These are phyloP conservation scores for Phyllosticta capitalensis DNA, from an alignment of 2,329 filamentous ascomycete genomes.

Conservation along the genomic window DNA sequence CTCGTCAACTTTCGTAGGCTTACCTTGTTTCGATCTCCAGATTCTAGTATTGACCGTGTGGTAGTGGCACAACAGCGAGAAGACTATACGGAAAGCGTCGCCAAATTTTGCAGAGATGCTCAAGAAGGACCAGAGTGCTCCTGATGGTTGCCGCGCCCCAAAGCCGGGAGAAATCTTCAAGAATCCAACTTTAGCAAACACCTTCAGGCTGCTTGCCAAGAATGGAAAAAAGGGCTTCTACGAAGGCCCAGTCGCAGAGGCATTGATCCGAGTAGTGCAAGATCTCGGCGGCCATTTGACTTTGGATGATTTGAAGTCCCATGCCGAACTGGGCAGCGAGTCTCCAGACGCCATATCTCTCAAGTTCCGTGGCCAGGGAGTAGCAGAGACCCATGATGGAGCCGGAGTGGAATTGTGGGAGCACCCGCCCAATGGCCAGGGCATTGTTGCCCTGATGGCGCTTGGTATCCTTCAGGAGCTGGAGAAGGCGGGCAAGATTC, in stretches of 20 bases:
- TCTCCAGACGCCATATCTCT: conserved; percentile 78
- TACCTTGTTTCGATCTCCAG: background rate
- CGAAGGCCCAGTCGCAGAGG: conserved; percentile 69
- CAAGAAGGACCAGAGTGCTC: conserved; percentile 60
- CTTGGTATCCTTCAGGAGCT: conserved; percentile 84
- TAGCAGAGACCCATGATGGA: conserved; percentile 37
- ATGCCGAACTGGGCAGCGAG: conserved; percentile 64
- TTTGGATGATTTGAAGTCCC: conserved; percentile 69
- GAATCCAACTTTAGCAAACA: conserved; percentile 70
- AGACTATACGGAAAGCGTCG: conserved; percentile 58
- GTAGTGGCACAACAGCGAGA: conserved; percentile 64
- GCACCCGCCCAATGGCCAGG: conserved; percentile 92
- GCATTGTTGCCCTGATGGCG: conserved; percentile 89
- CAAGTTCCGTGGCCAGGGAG: conserved; percentile 59
- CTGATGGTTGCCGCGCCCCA: conserved; percentile 65
- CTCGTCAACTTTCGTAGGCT: conserved; percentile 56
- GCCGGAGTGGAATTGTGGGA: conserved; percentile 81
- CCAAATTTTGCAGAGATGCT: conserved; percentile 84
- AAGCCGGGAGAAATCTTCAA: conserved; percentile 78
- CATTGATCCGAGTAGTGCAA: conserved; percentile 66
- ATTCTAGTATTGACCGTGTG: conserved; percentile 9
- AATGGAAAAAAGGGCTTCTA: conserved; percentile 91
- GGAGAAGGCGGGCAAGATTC: conserved; percentile 65
- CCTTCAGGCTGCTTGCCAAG: conserved; percentile 67
- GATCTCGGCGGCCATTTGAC: conserved; percentile 69